Conservation (phyloP, 1,284 basidiomycete genomes). For the Cutaneotrichosporon sp. region DNA sequence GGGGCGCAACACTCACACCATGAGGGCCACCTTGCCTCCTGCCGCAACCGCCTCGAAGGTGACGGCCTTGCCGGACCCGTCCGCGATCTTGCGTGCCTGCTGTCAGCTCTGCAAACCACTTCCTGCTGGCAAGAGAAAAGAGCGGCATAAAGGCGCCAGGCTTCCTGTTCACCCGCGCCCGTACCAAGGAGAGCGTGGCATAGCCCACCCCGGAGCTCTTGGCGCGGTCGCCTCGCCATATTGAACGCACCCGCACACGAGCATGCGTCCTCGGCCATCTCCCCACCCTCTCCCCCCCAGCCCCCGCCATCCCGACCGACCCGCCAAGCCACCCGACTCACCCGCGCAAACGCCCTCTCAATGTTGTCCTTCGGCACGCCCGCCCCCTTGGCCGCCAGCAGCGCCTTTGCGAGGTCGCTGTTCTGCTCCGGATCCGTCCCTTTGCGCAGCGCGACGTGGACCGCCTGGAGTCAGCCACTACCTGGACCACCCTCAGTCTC, state of each 20-base stretch:
- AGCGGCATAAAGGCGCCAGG: too few species aligned
- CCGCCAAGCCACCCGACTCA: too few species aligned
- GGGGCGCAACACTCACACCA: slow-evolving; percentile 63
- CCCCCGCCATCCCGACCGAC: too few species aligned
- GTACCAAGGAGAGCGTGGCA: too few species aligned
- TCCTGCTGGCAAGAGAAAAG: too few species aligned
- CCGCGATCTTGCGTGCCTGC: slow-evolving; percentile 36
- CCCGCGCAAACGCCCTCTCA: slow-evolving; percentile 68
- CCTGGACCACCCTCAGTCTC: too few species aligned
- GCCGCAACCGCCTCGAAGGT: slow-evolving; percentile 73
- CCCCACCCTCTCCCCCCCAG: not conserved
- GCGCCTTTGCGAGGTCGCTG: slow-evolving; percentile 61
- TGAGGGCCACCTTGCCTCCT: slow-evolving; percentile 65
- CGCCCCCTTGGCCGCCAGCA: slow-evolving; percentile 64
- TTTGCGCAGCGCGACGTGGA: slow-evolving; percentile 65
- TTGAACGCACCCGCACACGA: too few species aligned
- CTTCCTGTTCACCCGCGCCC: too few species aligned
- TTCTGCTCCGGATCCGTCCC: slow-evolving; percentile 71
- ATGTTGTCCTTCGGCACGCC: slow-evolving; percentile 78
- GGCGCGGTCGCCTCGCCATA: too few species aligned
- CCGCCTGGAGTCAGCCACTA: slow-evolving; percentile 64
- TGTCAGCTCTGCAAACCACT: slow-evolving; percentile 15
- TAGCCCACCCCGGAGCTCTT: too few species aligned
- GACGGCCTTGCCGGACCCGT: slow-evolving; percentile 44
- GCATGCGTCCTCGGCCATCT: too few species aligned